Evolutionary conservation across 1,284 basidiomycete genomes (phyloP).

Genomic region (Vanrija pseudolonga): DNA sequence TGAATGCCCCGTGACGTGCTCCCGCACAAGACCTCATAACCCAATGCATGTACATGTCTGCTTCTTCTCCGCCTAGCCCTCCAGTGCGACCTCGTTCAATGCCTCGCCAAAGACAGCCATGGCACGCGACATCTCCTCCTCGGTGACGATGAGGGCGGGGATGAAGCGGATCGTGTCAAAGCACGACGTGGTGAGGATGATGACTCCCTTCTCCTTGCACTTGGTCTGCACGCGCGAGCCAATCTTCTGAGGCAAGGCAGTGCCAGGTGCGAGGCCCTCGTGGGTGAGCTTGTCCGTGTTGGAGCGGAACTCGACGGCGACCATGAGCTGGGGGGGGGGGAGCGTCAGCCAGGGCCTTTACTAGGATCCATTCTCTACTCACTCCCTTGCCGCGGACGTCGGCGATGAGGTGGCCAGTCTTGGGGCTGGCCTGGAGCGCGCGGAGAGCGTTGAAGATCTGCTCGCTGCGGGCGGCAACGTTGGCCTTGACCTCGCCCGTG

Average conservation of each 20-base stretch:
- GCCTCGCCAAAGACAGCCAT: constrained; percentile 46
- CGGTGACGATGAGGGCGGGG: constrained; percentile 61
- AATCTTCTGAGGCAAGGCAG: constrained; percentile 58
- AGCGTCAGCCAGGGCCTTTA: background rate
- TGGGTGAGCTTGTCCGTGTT: constrained; percentile 25
- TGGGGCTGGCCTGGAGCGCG: background rate
- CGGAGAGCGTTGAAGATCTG: constrained; percentile 59
- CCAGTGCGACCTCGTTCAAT: too few species aligned
- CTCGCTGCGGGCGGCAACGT: constrained; percentile 9
- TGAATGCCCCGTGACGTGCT: too few species aligned
- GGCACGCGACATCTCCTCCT: constrained; percentile 56
- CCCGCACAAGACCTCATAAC: too few species aligned
- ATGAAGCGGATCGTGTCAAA: constrained; percentile 56
- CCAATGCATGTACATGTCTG: too few species aligned
- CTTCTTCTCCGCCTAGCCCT: too few species aligned
- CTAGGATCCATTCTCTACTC: constrained; percentile 2
- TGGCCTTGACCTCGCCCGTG: constrained; percentile 60
- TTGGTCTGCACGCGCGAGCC: constrained; percentile 66
- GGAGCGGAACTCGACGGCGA: constrained; percentile 63
- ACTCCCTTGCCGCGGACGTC: constrained; percentile 70
- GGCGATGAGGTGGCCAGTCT: constrained; percentile 55
- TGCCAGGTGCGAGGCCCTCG: constrained; percentile 15
- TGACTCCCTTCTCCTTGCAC: constrained; percentile 76
- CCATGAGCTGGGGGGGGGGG: constrained; percentile 57
- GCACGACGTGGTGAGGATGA: constrained; percentile 53